Conservation (phyloP, 495 filamentous ascomycete species). For the Penicillium riverlandense region DNA sequence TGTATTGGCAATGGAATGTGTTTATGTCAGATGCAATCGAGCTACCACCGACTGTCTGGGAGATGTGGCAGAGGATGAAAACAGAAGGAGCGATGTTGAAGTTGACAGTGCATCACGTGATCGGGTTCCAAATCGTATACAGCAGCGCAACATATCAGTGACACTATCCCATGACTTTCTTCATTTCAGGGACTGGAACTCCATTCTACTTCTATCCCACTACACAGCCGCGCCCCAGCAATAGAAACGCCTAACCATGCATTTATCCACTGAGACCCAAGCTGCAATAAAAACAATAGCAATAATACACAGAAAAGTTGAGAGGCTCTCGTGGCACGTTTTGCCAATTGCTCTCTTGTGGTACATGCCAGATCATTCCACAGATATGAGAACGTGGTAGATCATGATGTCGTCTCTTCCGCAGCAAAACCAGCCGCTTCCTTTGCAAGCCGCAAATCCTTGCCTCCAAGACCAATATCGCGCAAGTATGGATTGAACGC, state of each 20-base stretch:
- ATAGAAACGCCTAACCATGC: constrained; percentile 23
- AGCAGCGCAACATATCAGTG: too few species aligned
- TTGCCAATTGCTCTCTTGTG: background rate
- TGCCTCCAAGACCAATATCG: constrained; percentile 54
- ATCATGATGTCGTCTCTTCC: constrained; percentile 16
- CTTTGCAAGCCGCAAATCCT: constrained; percentile 63
- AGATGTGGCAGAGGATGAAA: background rate
- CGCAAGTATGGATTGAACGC: constrained; percentile 65
- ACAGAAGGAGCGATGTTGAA: constrained; percentile 5
- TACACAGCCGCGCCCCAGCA: constrained; percentile 1
- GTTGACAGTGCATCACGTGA: constrained; percentile 10
- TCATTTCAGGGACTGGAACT: too few species aligned
- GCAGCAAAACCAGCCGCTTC: constrained; percentile 45
- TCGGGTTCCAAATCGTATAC: background rate
- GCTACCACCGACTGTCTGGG: background rate
- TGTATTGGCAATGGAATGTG: background rate
- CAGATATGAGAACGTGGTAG: background rate
- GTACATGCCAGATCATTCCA: background rate
- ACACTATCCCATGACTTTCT: too few species aligned
- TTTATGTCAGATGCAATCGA: background rate
- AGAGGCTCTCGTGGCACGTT: background rate
- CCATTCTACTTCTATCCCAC: background rate
- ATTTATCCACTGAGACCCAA: constrained; percentile 17
- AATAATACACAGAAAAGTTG: constrained; percentile 2
- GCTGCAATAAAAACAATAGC: constrained; percentile 5